phyloP scores from a whole-genome alignment of 2,329 filamentous ascomycete species.

The Clathrospora elynae region DNA sequence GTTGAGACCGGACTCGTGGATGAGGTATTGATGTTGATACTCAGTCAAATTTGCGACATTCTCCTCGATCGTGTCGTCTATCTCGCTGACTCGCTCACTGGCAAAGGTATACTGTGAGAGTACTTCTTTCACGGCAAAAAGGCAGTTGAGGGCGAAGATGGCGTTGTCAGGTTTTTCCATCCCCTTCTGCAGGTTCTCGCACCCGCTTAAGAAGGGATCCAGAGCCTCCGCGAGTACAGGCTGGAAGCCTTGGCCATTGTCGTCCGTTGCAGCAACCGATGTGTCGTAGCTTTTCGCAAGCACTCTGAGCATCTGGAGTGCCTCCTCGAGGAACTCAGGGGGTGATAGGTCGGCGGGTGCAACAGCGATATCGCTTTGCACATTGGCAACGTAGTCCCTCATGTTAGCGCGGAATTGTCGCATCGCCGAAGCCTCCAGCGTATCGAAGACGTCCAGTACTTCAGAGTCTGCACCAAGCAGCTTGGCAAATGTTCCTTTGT shows the following conservation, averaged over 20 bases:
- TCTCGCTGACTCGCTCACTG: constrained; percentile 57
- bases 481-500: constrained; percentile 81
- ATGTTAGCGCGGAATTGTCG: constrained; percentile 82
- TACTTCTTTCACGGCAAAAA: constrained; percentile 61
- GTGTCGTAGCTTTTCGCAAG: constrained; percentile 89
- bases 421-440: constrained; percentile 75
- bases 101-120: constrained; percentile 70
- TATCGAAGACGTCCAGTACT: constrained; percentile 70
- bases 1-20: constrained; percentile 74
- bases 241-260: constrained; percentile 72
- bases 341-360: constrained; percentile 74
- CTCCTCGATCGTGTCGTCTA: constrained; percentile 62
- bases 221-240: constrained; percentile 77
- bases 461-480: constrained; percentile 72
- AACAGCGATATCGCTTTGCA: constrained; percentile 73
- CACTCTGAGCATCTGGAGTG: constrained; percentile 74
- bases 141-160: constrained; percentile 76
- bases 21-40: constrained; percentile 74
- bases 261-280: constrained; percentile 64
- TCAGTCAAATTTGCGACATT: constrained; percentile 64
- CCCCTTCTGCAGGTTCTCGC: constrained; percentile 68
- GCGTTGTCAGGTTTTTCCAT: constrained; percentile 65
- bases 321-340: constrained; percentile 79
- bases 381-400: constrained; percentile 75
- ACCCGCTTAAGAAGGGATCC: constrained; percentile 82